phyloP scores from a whole-genome alignment of 2,329 filamentous ascomycete genomes.

The Trichoderma endophyticum region DNA sequence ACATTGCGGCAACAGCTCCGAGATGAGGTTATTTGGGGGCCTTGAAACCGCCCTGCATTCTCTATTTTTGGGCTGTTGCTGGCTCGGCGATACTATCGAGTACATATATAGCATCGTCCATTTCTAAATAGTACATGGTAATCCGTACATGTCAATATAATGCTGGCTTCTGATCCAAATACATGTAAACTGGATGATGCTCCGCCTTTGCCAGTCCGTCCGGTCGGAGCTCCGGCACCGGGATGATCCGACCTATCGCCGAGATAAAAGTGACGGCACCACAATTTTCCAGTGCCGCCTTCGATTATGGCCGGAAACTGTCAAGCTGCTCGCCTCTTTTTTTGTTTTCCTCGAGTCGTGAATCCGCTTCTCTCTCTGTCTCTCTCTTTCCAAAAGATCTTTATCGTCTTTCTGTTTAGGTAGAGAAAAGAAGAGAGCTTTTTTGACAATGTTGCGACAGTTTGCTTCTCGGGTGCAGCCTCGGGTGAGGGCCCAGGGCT shows the following conservation, averaged over 20 bases:
- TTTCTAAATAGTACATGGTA: not conserved
- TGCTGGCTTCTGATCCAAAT: not conserved
- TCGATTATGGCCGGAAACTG: not conserved
- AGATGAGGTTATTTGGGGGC: not conserved
- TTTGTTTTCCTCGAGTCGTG: not conserved
- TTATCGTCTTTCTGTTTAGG: not conserved
- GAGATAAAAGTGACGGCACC: conserved; percentile 18
- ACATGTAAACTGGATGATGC: too few relatives aligned
- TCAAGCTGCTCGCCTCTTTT: not conserved
- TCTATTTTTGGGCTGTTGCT: not conserved
- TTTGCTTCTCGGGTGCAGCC: conserved; percentile 33
- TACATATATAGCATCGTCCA: not conserved
- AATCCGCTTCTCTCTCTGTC: not conserved
- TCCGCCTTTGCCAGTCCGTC: not conserved
- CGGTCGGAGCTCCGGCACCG: conserved; percentile 19
- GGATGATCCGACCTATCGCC: conserved; percentile 26
- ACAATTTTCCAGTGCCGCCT: conserved; percentile 4
- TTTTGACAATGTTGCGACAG: conserved; percentile 35
- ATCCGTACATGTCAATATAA: not conserved
- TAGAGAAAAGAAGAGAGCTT: not conserved
- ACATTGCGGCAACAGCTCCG: not conserved
- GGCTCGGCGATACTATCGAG: not conserved
- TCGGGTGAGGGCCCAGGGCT: conserved; percentile 26
- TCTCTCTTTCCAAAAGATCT: not conserved
- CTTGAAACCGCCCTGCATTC: not conserved